Conservation (phyloP, 192 early-diverging fungal species). For the Entophlyctis luteolus region DNA sequence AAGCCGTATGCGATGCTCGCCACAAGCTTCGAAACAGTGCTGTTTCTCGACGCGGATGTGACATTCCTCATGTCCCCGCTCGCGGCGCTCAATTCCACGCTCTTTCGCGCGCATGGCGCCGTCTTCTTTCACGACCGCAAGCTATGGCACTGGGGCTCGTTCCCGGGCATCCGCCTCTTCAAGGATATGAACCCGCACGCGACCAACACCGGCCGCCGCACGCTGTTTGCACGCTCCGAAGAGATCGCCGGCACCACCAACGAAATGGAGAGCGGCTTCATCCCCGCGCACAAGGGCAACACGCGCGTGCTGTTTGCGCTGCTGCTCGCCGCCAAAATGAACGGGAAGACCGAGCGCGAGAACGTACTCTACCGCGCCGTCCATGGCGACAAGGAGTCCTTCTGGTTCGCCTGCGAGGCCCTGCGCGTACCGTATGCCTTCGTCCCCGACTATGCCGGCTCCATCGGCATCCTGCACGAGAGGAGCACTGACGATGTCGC, state of each 20-base stretch:
- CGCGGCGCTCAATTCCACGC: constrained; percentile 32
- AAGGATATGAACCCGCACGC: neutral
- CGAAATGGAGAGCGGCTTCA: constrained; percentile 5
- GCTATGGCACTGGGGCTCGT: neutral
- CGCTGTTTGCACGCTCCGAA: neutral
- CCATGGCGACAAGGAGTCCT: constrained; percentile 63
- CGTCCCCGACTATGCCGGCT: constrained; percentile 44
- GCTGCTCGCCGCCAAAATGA: constrained; percentile 8
- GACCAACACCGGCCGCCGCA: neutral
- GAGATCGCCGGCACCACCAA: neutral
- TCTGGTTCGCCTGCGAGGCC: constrained; percentile 64
- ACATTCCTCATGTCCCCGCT: constrained; percentile 57
- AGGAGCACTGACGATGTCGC: neutral
- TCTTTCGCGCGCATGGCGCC: constrained; percentile 40
- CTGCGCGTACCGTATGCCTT: constrained; percentile 52
- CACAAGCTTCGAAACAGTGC: constrained; percentile 53
- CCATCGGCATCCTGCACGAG: constrained; percentile 43
- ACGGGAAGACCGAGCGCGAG: neutral
- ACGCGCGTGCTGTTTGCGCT: neutral
- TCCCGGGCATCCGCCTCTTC: neutral
- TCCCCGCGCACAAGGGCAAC: neutral
- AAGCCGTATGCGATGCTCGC: constrained; percentile 67
- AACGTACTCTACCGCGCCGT: neutral
- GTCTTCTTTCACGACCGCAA: constrained; percentile 64
- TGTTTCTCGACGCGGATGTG: constrained; percentile 68